Evolutionary conservation across 2,329 filamentous ascomycete genomes (phyloP).

Genomic region (Geoglossum cookeanum): DNA sequence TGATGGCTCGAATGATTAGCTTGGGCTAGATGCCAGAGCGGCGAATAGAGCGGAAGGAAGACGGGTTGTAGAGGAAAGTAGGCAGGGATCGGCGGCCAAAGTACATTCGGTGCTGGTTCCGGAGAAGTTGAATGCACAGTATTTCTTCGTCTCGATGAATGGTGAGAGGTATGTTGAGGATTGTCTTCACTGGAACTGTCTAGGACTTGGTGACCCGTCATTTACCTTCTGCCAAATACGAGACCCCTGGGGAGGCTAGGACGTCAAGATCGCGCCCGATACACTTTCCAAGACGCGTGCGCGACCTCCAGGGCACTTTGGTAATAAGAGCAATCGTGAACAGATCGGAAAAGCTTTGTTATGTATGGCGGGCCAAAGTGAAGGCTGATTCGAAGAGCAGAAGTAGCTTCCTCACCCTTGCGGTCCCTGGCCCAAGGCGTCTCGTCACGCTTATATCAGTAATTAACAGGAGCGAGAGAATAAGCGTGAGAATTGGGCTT

Average conservation of each 20-base stretch:
- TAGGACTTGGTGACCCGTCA: neutral
- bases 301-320: neutral
- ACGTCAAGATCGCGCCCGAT: neutral
- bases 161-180: neutral
- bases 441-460: neutral
- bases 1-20: neutral
- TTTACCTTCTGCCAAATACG: neutral
- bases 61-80: constrained; percentile 1
- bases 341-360: neutral
- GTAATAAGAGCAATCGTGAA: neutral
- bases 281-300: constrained; percentile 1
- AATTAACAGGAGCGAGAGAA: neutral
- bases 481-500: constrained; percentile 2
- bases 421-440: neutral
- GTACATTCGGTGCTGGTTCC: neutral
- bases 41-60: constrained; percentile 4
- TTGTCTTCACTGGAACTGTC: neutral
- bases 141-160: constrained; percentile 2
- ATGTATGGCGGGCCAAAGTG: neutral
- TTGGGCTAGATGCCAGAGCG: constrained; percentile 2
- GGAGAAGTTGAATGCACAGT: constrained; percentile 3
- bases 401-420: neutral
- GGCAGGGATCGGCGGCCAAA: constrained; percentile 3
- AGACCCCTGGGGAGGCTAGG: neutral
- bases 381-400: neutral